phyloP scores from a whole-genome alignment of 129 eudicot genomes.

The Centella asiatica region DNA sequence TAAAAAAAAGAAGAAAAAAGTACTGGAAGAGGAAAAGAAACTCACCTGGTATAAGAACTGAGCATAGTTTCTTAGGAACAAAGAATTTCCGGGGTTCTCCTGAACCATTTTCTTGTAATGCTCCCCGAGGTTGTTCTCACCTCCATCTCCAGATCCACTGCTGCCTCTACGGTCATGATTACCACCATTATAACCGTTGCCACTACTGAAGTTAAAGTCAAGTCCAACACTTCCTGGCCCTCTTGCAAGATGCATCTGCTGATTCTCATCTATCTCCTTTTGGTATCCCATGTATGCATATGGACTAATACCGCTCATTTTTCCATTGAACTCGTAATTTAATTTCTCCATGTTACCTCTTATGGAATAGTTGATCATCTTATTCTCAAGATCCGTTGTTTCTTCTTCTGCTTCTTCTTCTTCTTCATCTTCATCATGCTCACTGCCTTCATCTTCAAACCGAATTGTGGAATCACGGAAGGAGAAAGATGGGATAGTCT shows the following conservation, averaged over 20 bases:
- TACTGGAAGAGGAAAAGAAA: not conserved
- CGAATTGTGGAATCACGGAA: slow-evolving; percentile 21
- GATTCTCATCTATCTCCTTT: slow-evolving; percentile 14
- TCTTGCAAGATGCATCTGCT: slow-evolving; percentile 62
- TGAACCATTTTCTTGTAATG: slow-evolving; percentile 71
- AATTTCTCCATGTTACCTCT: slow-evolving; percentile 7
- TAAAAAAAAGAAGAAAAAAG: not conserved
- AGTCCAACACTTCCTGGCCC: slow-evolving; percentile 47
- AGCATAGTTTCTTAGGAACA: slow-evolving; percentile 71
- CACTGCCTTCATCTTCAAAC: slow-evolving; percentile 31
- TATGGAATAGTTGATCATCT: not conserved
- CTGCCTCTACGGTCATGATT: slow-evolving; percentile 31
- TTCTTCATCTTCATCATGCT: slow-evolving; percentile 29
- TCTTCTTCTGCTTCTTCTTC: not conserved
- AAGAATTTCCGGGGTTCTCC: slow-evolving; percentile 59
- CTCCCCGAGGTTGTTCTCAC: slow-evolving; percentile 36
- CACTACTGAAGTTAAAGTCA: slow-evolving; percentile 23
- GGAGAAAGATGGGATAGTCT: slow-evolving; percentile 69
- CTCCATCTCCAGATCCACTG: slow-evolving; percentile 32
- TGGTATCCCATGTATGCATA: slow-evolving; percentile 19
- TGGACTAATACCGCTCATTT: slow-evolving; percentile 4
- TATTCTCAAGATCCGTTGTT: not conserved
- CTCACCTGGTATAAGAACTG: slow-evolving; percentile 61
- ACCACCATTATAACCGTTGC: slow-evolving; percentile 30
- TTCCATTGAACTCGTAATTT: slow-evolving; percentile 22